Percentiles rank a stretch among this genome's conserved stretches.
Evolutionary conservation across 805 yeast species (phyloP).

Genomic region (Helenozyma baotianmanensis): DNA sequence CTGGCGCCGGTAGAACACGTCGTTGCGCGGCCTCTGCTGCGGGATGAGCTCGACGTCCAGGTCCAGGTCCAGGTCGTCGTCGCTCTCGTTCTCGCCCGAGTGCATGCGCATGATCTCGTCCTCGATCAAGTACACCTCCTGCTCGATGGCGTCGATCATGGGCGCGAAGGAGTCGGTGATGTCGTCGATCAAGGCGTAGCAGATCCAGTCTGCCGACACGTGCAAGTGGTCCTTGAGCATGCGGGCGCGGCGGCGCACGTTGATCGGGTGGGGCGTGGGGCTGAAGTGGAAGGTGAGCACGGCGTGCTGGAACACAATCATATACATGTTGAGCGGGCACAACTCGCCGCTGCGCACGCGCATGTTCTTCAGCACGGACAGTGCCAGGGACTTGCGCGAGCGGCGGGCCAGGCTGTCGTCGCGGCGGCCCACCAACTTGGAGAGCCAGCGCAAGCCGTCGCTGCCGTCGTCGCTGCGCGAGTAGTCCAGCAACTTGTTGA

Average conservation of each 20-base stretch:
- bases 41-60: constrained; percentile 21
- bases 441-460: neutral
- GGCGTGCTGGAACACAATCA: constrained; percentile 85
- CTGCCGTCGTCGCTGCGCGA: constrained; percentile 3
- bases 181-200: constrained; percentile 94
- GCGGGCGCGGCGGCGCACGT: constrained; percentile 90
- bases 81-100: constrained; percentile 51
- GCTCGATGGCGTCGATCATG: constrained; percentile 88
- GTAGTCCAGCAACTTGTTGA: constrained; percentile 33
- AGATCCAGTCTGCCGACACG: constrained; percentile 94
- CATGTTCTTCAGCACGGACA: constrained; percentile 21
- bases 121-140: constrained; percentile 91
- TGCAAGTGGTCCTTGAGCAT: constrained; percentile 81
- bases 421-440: constrained; percentile 6
- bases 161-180: constrained; percentile 98
- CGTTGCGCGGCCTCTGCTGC: constrained; percentile 7
- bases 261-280: constrained; percentile 94
- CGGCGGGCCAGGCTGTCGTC: constrained; percentile 4
- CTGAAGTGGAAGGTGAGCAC: constrained; percentile 91
- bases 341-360: constrained; percentile 52
- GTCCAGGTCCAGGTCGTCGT: constrained; percentile 37
- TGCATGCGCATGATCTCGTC: constrained; percentile 88
- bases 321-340: constrained; percentile 87
- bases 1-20: constrained; percentile 30
- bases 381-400: constrained; percentile 8